Conservation (phyloP, 2,329 filamentous ascomycete genomes). For the Beauveria sp. region DNA sequence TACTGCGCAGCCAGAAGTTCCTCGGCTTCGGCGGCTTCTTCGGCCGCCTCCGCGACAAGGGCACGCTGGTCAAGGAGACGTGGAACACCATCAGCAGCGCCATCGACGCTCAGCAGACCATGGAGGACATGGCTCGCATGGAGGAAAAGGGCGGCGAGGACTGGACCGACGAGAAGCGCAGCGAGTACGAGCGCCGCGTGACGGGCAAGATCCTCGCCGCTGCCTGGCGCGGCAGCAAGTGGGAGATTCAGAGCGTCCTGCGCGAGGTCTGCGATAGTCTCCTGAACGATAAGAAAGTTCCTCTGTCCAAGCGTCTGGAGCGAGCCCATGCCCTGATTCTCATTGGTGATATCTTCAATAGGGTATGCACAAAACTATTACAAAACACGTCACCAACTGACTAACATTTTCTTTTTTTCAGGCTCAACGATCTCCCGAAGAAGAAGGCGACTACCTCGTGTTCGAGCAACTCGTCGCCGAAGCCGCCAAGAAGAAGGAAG, state of each 20-base stretch:
- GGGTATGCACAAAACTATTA: conserved; percentile 46
- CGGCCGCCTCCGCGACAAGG: conserved; percentile 89
- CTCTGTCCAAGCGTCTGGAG: conserved; percentile 78
- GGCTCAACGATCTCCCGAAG: conserved; percentile 84
- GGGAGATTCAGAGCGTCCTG: conserved; percentile 94
- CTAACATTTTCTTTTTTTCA: conserved; percentile 27
- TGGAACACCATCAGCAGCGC: conserved; percentile 97
- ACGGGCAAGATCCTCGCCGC: conserved; percentile 97
- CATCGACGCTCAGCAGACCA: conserved; percentile 94
- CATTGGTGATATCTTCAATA: conserved; percentile 80
- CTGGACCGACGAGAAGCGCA: conserved; percentile 96
- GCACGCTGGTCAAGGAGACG: conserved; percentile 91
- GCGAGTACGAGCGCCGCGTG: conserved; percentile 89
- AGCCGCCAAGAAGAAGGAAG: conserved; percentile 89
- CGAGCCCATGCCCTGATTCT: conserved; percentile 83
- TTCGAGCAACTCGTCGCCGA: conserved; percentile 98
- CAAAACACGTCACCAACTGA: background rate
- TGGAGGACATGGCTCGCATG: conserved; percentile 97
- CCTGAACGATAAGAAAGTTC: conserved; percentile 70
- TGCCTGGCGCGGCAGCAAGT: conserved; percentile 92
- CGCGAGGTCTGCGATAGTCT: conserved; percentile 90
- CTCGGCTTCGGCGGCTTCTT: conserved; percentile 95
- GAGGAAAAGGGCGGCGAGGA: conserved; percentile 93
- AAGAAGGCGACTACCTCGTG: conserved; percentile 97
- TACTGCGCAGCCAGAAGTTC: conserved; percentile 94